Evolutionary conservation across 768 basidiomycete species (phyloP), one percentile per base, ranked within the genome.

Genomic region (Psilocybe azurescens): DNA sequence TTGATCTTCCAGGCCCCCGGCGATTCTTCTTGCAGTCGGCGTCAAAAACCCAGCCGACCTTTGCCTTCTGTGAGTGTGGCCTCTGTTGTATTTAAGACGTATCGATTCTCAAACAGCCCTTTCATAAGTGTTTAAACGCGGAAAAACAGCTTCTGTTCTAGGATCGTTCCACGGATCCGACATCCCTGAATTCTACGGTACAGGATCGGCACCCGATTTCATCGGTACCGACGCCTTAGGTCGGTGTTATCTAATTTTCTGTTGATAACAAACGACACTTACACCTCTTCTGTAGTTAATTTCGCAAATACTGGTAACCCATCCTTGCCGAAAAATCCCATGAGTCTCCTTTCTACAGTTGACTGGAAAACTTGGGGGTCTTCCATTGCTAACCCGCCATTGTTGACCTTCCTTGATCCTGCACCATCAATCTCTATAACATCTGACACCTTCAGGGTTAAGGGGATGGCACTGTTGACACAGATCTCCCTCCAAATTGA

Each of bases 1-100:
- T 46, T 72, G 9, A 46, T 67, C 10, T 79, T 78, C 67, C 73
- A 78, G 51, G 75, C 72, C 7, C 73, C 18, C 74, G 79, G 5
- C 72, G 79, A 13, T 77, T 73, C 62, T 71, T 78, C 60, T 64
- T 80, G 18, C 51, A 74, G n/a, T 56, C 68, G 2, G 71, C 72
- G 0, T 59, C 58, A 6, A 60, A 59, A 39, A 62, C 63, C 1
- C 68, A 67, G 33, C 56, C 39, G 13, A 58, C 61, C 9, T 63
- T 52, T 46, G 46, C 57, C 1, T 59, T 56, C 36, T 50, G 58
- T 63, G 36, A 38, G 49, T 57, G 13, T 28, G 6, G 33, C 24
- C 24, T 47, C 3, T 7, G 5, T 13, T 8, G 1, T 11, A n/a
- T 32, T n/a, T 3, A 2, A 16, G 30, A 10, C 10, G 1, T 2